Conservation (phyloP, 805 yeast genomes). For the Ogataea pilisensis region DNA sequence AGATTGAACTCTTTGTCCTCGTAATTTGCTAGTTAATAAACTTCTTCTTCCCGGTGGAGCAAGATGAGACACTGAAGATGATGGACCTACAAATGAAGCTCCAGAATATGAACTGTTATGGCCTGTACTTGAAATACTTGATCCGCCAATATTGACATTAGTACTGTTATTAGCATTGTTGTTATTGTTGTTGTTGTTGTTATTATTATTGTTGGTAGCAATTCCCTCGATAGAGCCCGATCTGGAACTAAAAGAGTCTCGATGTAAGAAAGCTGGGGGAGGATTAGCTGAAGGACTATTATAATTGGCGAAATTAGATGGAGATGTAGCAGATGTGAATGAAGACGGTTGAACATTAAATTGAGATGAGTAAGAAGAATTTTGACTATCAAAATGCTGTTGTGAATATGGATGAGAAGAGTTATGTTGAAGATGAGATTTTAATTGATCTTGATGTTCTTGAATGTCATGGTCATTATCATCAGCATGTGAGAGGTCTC, state of each 20-base stretch:
- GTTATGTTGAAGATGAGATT: constrained; percentile 7
- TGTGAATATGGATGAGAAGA: constrained; percentile 10
- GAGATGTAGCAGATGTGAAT: constrained; percentile 25
- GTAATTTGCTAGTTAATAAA: constrained; percentile 27
- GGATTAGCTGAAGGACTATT: constrained; percentile 33
- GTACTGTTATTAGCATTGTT: neutral
- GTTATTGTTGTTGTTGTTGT: neutral
- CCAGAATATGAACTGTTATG: constrained; percentile 8
- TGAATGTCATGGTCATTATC: constrained; percentile 6
- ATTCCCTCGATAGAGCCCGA: constrained; percentile 24
- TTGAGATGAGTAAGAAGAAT: constrained; percentile 8
- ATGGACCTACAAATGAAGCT: constrained; percentile 9
- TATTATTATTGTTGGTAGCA: neutral
- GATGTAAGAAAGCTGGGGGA: constrained; percentile 23
- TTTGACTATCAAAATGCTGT: constrained; percentile 6
- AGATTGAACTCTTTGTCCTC: constrained; percentile 16
- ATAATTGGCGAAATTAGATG: constrained; percentile 27
- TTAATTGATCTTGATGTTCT: constrained; percentile 6
- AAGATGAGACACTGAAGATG: constrained; percentile 15
- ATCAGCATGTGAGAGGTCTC: neutral
- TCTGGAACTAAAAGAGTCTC: constrained; percentile 25
- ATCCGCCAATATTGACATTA: constrained; percentile 7
- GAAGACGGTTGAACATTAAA: constrained; percentile 17
- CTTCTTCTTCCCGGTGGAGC: constrained; percentile 29
- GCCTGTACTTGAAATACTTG: constrained; percentile 1